Conservation (phyloP, 805 yeast genomes). For the Kodamaea fukazawae region DNA sequence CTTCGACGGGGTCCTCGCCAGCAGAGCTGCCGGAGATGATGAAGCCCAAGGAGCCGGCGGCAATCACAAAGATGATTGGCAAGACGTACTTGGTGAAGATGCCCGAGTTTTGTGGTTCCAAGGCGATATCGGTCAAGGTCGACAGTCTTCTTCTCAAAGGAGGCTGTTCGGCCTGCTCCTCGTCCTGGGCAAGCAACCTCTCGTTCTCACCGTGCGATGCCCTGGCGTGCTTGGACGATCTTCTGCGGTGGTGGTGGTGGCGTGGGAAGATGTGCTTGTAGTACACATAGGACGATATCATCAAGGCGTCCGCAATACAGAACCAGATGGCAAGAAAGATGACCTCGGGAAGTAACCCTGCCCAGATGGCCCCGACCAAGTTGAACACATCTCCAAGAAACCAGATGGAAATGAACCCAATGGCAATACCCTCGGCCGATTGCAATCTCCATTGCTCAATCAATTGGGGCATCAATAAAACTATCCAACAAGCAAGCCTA, state of each 20-base stretch:
- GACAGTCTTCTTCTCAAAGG: constrained; percentile 50
- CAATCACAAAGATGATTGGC: constrained; percentile 60
- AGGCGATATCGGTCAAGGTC: constrained; percentile 47
- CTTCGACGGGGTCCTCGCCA: constrained; percentile 17
- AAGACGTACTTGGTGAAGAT: constrained; percentile 50
- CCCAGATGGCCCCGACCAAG: constrained; percentile 68
- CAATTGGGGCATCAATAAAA: constrained; percentile 70
- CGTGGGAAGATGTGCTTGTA: constrained; percentile 49
- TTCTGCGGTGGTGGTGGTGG: constrained; percentile 20
- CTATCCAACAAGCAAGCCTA: constrained; percentile 77
- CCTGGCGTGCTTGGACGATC: constrained; percentile 9
- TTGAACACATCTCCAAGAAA: constrained; percentile 69
- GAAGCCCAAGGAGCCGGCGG: constrained; percentile 63
- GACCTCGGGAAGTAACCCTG: constrained; percentile 65
- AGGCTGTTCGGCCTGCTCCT: constrained; percentile 18
- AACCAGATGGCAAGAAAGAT: constrained; percentile 73
- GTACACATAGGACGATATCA: constrained; percentile 57
- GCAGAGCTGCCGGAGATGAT: constrained; percentile 42
- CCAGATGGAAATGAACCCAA: constrained; percentile 68
- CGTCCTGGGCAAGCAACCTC: constrained; percentile 8
- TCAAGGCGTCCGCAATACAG: constrained; percentile 62
- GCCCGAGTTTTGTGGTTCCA: constrained; percentile 47
- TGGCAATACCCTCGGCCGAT: constrained; percentile 73
- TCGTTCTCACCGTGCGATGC: constrained; percentile 9
- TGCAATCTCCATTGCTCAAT: constrained; percentile 78